Evolutionary conservation across 2,329 filamentous ascomycete genomes (phyloP).

Genomic region (Knoxdaviesia capensis): DNA sequence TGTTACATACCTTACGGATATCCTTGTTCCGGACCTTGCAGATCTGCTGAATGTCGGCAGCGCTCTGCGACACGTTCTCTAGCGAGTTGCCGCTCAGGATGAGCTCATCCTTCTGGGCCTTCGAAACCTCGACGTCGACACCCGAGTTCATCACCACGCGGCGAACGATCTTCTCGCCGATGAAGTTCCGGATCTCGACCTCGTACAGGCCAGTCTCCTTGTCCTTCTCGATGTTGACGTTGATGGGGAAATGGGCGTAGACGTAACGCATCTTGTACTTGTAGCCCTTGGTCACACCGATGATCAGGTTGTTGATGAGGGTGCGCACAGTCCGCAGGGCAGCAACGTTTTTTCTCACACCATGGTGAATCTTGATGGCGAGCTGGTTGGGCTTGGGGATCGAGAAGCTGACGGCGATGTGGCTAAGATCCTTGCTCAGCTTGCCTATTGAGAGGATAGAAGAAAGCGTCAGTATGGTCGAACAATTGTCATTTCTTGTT

Average conservation of each 20-base stretch:
- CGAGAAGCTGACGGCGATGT: conserved; percentile 91
- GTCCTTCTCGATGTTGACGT: conserved; percentile 98
- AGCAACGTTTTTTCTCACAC: conserved; percentile 91
- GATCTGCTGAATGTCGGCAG: conserved; percentile 98
- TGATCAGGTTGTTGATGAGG: conserved; percentile 96
- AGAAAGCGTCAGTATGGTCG: background rate
- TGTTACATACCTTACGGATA: conserved; percentile 75
- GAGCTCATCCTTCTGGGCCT: conserved; percentile 95
- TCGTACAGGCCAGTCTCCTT: conserved; percentile 68
- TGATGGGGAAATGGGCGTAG: conserved; percentile 99
- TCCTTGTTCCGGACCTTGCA: conserved; percentile 99
- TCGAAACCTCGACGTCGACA: conserved; percentile 77
- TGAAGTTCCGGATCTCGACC: conserved; percentile 99
- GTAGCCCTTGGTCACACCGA: conserved; percentile 97
- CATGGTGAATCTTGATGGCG: conserved; percentile 97
- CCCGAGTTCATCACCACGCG: conserved; percentile 73
- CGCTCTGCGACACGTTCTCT: conserved; percentile 92
- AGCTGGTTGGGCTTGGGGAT: conserved; percentile 70
- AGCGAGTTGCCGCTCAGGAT: conserved; percentile 83
- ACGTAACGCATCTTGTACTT: conserved; percentile 99
- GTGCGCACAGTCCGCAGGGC: conserved; percentile 95
- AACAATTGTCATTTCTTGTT: background rate
- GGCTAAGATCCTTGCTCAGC: conserved; percentile 89
- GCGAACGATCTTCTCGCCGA: conserved; percentile 98
- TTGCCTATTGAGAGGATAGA: conserved; percentile 39